Evolutionary conservation across 139 green algal species (phyloP).

Genomic region (Asterochloris sp.): DNA sequence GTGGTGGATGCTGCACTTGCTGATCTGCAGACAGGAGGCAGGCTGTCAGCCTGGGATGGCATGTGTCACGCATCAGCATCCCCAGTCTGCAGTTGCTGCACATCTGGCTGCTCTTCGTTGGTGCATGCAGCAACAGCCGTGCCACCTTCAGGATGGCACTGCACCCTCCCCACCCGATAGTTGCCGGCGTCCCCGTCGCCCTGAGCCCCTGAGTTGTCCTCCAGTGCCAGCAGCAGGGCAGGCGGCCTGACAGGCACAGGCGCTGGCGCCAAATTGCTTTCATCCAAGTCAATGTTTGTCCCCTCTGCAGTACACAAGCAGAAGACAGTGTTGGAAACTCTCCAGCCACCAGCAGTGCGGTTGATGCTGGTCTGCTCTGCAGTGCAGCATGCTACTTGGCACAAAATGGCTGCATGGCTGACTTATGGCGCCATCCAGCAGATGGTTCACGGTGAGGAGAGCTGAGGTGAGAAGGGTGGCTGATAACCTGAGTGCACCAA

Average conservation of each 20-base stretch:
- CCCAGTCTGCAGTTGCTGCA: not conserved
- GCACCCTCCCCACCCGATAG: slow-evolving; percentile 37
- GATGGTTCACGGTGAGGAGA: too few species aligned
- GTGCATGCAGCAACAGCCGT: not conserved
- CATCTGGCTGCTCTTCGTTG: too few species aligned
- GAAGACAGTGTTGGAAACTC: too few species aligned
- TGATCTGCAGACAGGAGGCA: slow-evolving; percentile 29
- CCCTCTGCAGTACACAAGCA: slow-evolving; percentile 23
- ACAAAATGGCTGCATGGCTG: too few species aligned
- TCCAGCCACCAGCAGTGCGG: too few species aligned
- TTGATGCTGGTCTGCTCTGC: too few species aligned
- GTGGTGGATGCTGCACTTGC: slow-evolving; percentile 64
- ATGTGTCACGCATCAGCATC: too few species aligned
- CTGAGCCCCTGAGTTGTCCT: slow-evolving; percentile 34
- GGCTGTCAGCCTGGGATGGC: too few species aligned
- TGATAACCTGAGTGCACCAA: too few species aligned
- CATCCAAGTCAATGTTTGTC: slow-evolving; percentile 55
- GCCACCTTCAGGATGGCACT: not conserved
- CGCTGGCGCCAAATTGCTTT: slow-evolving; percentile 18
- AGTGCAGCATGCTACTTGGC: too few species aligned
- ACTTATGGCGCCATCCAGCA: too few species aligned
- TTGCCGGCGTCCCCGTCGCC: slow-evolving; percentile 40
- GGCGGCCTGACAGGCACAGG: slow-evolving; percentile 31
- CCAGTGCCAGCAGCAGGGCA: slow-evolving; percentile 60
- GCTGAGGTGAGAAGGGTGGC: too few species aligned